A percentile compares a stretch with the other conserved stretches of the same genome.
Conservation (phyloP, 495 filamentous ascomycete species). For the Tirmania nivea region DNA sequence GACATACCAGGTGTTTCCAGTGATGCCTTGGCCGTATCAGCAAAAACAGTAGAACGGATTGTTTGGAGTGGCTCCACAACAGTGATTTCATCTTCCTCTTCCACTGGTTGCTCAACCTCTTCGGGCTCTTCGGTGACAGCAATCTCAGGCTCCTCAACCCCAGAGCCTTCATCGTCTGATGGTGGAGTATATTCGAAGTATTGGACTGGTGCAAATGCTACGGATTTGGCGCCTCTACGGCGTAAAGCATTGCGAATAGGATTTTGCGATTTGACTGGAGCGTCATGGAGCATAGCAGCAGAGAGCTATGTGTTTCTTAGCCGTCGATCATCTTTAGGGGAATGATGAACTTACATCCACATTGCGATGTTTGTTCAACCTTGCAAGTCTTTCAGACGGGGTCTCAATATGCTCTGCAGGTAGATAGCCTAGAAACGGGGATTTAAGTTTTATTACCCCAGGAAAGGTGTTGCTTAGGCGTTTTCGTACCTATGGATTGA, state of each 20-base stretch:
- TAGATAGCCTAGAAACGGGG: constrained; percentile 47
- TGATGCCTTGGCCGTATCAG: constrained; percentile 2
- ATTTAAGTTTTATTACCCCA: background rate
- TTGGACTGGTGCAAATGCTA: constrained; percentile 67
- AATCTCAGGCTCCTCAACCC: constrained; percentile 17
- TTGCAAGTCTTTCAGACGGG: constrained; percentile 77
- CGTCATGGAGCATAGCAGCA: constrained; percentile 82
- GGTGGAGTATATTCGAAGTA: constrained; percentile 82
- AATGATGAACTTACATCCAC: constrained; percentile 50
- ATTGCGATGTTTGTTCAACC: constrained; percentile 94
- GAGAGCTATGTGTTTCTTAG: constrained; percentile 39
- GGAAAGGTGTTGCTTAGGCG: background rate
- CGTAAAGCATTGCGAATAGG: constrained; percentile 77
- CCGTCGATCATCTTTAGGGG: constrained; percentile 3
- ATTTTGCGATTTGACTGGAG: constrained; percentile 70
- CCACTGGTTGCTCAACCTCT: constrained; percentile 24
- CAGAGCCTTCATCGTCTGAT: constrained; percentile 41
- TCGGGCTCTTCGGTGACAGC: background rate
- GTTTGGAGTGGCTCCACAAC: constrained; percentile 4
- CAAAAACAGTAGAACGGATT: background rate
- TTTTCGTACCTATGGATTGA: constrained; percentile 70
- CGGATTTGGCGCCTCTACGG: constrained; percentile 67
- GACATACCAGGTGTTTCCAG: constrained; percentile 4
- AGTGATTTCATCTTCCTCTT: constrained; percentile 21
- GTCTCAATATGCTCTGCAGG: constrained; percentile 98